Conservation (phyloP, 163 green algal genomes). For the Chloromonas sp. region DNA sequence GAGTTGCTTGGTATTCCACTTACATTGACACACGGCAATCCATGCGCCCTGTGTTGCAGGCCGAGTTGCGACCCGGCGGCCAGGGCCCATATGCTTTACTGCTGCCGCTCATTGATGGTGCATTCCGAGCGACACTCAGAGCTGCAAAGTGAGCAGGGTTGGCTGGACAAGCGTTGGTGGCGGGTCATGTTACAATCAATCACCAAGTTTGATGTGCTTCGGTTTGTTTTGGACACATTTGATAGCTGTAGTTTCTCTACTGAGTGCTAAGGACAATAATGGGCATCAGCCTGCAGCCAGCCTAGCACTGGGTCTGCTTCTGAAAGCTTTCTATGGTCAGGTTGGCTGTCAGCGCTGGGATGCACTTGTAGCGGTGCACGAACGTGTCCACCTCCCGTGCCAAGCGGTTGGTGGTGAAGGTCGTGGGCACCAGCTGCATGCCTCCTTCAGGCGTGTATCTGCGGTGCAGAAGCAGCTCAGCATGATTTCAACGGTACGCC, state of each 20-base stretch:
- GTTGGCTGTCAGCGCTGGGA: slow-evolving; percentile 86
- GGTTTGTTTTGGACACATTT: not conserved
- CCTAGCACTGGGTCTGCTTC: slow-evolving; percentile 42
- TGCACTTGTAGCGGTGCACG: slow-evolving; percentile 61
- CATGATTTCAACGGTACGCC: not conserved
- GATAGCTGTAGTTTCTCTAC: not conserved
- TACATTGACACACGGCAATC: no score
- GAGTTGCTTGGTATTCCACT: no score
- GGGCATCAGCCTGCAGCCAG: not conserved
- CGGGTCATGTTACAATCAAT: not conserved
- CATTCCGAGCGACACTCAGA: slow-evolving; percentile 75
- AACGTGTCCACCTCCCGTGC: slow-evolving; percentile 54
- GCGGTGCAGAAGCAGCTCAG: not conserved
- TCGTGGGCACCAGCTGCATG: slow-evolving; percentile 60
- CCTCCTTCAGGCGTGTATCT: slow-evolving; percentile 22
- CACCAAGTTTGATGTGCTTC: not conserved
- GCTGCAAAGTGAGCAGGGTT: not conserved
- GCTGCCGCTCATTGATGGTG: slow-evolving; percentile 82
- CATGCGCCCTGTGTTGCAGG: slow-evolving; percentile 29
- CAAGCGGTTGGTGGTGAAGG: slow-evolving; percentile 30
- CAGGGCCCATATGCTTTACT: slow-evolving; percentile 69
- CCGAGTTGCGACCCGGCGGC: slow-evolving; percentile 53
- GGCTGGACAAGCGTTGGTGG: not conserved
- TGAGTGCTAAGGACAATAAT: not conserved
- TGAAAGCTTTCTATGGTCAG: slow-evolving; percentile 86